Evolutionary conservation across 371 early-diverging fungal species (phyloP), one percentile per base, ranked within the genome.

Genomic region (Racocetra persica): DNA sequence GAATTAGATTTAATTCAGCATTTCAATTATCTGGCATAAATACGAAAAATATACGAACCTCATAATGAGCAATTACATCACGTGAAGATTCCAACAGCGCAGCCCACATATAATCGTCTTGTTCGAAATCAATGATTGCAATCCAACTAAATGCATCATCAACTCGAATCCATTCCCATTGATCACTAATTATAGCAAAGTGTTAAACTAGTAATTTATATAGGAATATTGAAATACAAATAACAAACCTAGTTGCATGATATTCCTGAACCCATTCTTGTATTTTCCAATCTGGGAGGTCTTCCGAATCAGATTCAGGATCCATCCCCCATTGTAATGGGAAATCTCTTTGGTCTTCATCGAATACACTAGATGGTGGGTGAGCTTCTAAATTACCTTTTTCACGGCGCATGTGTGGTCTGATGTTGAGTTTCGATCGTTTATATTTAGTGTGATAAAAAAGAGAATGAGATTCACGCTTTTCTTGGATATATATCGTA

Each of bases 121-220:
- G 99, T 73, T 94, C 93, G 79, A 98, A 95, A n/a, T 91, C 89
- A 77, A 96, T 92, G 8, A 91, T 84, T 83, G 96, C 95, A 18
- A 98, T 84, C 98, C 98, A 97, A 81, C 97, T 97, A 80, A 94
- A 90, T 77, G 98, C 98, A 2, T 98, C 95, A 85, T 99, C 99
- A 77, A 98, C 85, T 18, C 99, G 92, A 84, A 99, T 95, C 97
- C 98, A 99, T 80, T 98, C 98, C 72, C 72, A 71, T 51, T 49
- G 52, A 24, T 71, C 72, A 16, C 72, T 71, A 54, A 49, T 51
- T 51, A 28, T 49, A 28, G 16, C 26, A 71, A 22, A 45, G 45
- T 45, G 45, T 45, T 45, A 45, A 45, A 38, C 8, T 38, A 10
- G 8, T 10, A 45, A 45, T 8, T 45, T 45, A 10, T 10, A 45